Percentiles rank a stretch among this genome's conserved stretches.
phyloP scores from a whole-genome alignment of 1,284 basidiomycete genomes.

The Tilletia horrida region DNA sequence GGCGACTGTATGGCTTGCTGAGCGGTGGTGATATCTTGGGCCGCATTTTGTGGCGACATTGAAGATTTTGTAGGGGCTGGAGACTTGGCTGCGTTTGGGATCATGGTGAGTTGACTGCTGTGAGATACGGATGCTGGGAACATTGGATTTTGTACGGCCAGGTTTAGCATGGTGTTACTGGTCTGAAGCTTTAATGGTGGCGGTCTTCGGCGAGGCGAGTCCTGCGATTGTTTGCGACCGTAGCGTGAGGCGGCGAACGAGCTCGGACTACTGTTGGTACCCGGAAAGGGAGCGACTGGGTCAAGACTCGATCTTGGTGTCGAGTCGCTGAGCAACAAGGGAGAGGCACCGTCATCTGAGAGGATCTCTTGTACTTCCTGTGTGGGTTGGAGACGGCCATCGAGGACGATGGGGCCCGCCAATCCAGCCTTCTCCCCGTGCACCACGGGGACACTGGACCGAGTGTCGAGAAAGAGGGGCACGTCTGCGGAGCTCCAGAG shows the following conservation, averaged over 20 bases:
- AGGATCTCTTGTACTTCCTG: neutral
- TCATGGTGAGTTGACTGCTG: slow-evolving; percentile 20
- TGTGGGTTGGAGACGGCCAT: neutral
- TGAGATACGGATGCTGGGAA: slow-evolving; percentile 20
- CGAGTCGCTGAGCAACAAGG: neutral
- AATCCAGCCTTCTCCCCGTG: neutral
- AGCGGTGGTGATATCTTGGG: too few relatives aligned
- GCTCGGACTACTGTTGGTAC: neutral
- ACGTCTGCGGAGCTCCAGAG: slow-evolving; percentile 47
- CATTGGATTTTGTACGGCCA: neutral
- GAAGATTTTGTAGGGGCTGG: neutral
- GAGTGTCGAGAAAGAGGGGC: slow-evolving; percentile 39
- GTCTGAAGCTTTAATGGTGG: slow-evolving; percentile 9
- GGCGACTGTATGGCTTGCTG: neutral
- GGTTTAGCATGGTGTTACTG: neutral
- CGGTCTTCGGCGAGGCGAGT: slow-evolving; percentile 7
- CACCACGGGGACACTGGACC: slow-evolving; percentile 1
- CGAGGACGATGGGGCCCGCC: neutral
- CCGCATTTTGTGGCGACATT: too few relatives aligned
- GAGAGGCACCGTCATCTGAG: neutral
- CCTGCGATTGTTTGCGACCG: slow-evolving; percentile 9
- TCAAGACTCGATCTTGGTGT: slow-evolving; percentile 11
- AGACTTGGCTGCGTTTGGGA: neutral
- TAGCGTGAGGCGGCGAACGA: slow-evolving; percentile 11
- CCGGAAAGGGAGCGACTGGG: neutral